A percentile compares a stretch with the other conserved stretches of the same genome.
Evolutionary conservation across 495 filamentous ascomycete genomes (phyloP).

Genomic region (Cercophora newfieldiana): DNA sequence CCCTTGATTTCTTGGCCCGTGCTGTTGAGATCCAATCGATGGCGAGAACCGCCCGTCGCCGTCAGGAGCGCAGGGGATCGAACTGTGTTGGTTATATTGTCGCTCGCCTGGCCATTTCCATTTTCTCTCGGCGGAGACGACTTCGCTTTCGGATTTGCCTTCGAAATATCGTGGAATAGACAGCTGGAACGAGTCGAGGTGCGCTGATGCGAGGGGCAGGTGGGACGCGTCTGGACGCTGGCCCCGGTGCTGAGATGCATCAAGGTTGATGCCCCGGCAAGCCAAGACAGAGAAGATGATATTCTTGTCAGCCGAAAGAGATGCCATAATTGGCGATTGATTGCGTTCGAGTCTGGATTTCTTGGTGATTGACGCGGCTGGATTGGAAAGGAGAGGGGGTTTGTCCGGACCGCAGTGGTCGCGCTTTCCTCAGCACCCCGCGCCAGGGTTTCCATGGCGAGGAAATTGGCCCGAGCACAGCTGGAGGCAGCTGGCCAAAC

Average conservation of each 20-base stretch:
- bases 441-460: background rate
- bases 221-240: background rate
- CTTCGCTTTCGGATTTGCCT: background rate
- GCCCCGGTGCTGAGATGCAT: background rate
- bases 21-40: constrained; percentile 1
- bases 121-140: background rate
- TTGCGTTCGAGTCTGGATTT: background rate
- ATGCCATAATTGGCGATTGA: background rate
- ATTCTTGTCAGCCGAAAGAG: background rate
- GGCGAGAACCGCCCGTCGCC: background rate
- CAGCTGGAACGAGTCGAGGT: background rate
- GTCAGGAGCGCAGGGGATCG: background rate
- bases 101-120: background rate
- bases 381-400: background rate
- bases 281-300: background rate
- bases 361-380: background rate
- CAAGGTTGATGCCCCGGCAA: background rate
- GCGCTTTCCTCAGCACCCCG: background rate
- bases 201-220: background rate
- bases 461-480: background rate
- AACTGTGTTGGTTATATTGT: background rate
- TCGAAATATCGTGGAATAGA: background rate
- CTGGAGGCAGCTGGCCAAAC: background rate
- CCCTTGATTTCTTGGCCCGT: constrained; percentile 1
- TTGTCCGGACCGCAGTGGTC: background rate